Base-by-base conservation (phyloP, 106 monocot species). In the Apostasia ramifera region DNA sequence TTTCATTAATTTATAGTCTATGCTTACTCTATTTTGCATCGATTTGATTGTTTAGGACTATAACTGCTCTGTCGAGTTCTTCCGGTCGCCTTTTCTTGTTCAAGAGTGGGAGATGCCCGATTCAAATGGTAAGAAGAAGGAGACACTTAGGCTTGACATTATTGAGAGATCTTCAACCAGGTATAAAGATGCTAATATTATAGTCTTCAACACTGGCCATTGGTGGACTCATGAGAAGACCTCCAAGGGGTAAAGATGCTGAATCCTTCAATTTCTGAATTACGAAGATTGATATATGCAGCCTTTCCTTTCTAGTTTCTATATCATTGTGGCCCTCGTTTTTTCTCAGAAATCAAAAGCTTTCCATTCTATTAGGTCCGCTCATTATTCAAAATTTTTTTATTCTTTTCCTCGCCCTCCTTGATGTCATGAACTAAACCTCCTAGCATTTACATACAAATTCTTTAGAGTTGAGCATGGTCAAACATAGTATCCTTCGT, bases 151-250 rank as follows among this genome's bases (percentile, higher is more conserved):
- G 51, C 83, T 94, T 15, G 94, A 94, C 66, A 72, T 90, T 74
- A 80, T 94, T 44, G 84, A 85, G 72, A 79, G 64, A 51, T 82
- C 84, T 43, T 80, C 82, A 55, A 74, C 79, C 1, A 90, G 81
- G 55, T 94, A 94, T 66, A 94, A 83, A 67, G 74, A 90, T 79
- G 94, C 90, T 6, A 68, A 94, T 77, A 55, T 87, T 47, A 71
- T 94, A 10, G 66, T 94, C 47, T 94, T 94, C 77, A 94, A 94
- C 61, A 87, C 90, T 0, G 94, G 94, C 15, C 94, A 94, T 77
- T 90, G 94, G 94, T 94, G 94, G 94, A 90, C 94, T 65, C 94
- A 94, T 72, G 86, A 87, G 66, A 94, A 94, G 78, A 94, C 94
- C 14, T 76, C 90, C 5, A 84, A 83, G 82, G 94, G 90, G 89